Conservation (phyloP, 1,139 yeast genomes). For the Suhomyces panamericanus region DNA sequence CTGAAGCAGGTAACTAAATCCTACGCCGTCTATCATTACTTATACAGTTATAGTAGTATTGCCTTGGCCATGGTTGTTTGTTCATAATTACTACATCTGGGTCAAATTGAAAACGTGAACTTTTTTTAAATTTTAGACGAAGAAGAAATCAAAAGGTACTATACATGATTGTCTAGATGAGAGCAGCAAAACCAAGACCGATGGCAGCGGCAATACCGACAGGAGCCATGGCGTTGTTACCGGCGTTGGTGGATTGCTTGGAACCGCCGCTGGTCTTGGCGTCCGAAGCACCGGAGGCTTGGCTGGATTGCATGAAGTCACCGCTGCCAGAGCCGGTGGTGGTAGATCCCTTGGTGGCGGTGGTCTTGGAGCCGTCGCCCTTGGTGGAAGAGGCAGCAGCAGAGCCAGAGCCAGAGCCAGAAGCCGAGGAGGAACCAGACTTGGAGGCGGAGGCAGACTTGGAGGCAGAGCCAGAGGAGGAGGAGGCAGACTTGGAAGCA, state of each 20-base stretch:
- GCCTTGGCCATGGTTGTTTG: no score
- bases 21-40: no score
- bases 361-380: neutral
- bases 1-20: no score
- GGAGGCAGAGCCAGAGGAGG: conserved; percentile 7
- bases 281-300: conserved; percentile 13
- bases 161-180: neutral
- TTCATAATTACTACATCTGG: no score
- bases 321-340: conserved; percentile 19
- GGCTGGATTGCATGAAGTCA: conserved; percentile 3
- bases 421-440: neutral
- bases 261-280: conserved; percentile 13
- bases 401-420: conserved; percentile 3
- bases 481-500: conserved; percentile 8
- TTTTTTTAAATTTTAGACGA: no score
- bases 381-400: conserved; percentile 8
- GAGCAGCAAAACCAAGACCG: conserved; percentile 23
- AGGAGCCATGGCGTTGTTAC: neutral
- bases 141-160: neutral
- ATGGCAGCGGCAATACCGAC: conserved; percentile 22
- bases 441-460: conserved; percentile 6
- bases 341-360: neutral
- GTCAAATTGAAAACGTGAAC: no score
- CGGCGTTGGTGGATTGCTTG: neutral
- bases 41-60: no score